Evolutionary conservation across 2,329 filamentous ascomycete species (phyloP).

Genomic region (Metarhizium album): DNA sequence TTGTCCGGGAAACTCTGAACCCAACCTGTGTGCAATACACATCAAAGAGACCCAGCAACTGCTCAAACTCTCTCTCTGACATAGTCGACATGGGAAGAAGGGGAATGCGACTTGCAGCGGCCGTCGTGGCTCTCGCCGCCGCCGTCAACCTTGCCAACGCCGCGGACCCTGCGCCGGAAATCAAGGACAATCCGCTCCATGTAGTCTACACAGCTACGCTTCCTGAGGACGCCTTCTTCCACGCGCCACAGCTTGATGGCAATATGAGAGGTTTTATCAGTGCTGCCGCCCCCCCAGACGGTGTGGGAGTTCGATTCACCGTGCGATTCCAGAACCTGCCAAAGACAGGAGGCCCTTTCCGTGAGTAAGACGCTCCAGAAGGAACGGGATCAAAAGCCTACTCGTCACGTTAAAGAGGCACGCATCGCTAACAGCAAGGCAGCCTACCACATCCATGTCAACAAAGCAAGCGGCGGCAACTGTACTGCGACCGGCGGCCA

Average conservation of each 20-base stretch:
- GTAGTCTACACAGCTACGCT: slow-evolving; percentile 45
- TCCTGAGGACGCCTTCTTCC: slow-evolving; percentile 41
- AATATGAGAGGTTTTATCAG: slow-evolving; percentile 40
- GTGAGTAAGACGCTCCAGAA: slow-evolving; percentile 30
- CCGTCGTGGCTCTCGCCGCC: background rate
- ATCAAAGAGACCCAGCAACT: background rate
- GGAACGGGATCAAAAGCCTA: background rate
- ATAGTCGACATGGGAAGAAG: background rate
- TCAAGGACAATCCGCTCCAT: slow-evolving; percentile 43
- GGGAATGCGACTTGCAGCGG: background rate
- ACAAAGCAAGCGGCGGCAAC: slow-evolving; percentile 54
- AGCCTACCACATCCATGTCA: slow-evolving; percentile 66
- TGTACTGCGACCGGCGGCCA: slow-evolving; percentile 58
- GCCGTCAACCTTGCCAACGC: slow-evolving; percentile 2
- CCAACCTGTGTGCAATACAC: background rate
- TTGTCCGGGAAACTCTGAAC: background rate
- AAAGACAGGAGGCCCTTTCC: slow-evolving; percentile 46
- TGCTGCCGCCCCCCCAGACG: slow-evolving; percentile 35
- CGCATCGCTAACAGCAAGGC: background rate
- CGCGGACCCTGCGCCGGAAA: slow-evolving; percentile 35
- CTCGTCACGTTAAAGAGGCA: background rate
- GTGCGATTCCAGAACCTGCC: slow-evolving; percentile 50
- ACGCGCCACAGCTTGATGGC: slow-evolving; percentile 30
- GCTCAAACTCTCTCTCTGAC: background rate
- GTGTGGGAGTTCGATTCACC: slow-evolving; percentile 44